These are phyloP conservation scores for Chlorella sp. DNA, from an alignment of 139 green algal genomes.

Conservation along the genomic window DNA sequence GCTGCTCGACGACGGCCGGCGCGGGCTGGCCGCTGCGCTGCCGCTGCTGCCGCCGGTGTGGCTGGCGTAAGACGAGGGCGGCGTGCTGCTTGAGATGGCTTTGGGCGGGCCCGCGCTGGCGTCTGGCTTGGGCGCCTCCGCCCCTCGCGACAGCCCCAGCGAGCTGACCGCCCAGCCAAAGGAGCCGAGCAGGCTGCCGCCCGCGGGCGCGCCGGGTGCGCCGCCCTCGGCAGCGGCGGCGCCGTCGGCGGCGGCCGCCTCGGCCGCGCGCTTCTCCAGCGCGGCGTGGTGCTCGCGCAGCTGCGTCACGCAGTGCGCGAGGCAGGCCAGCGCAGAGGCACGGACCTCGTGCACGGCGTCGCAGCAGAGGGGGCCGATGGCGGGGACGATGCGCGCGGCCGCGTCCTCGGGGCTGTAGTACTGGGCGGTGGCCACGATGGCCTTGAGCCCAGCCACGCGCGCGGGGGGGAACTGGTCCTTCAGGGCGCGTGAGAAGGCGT, in stretches of 20 bases:
- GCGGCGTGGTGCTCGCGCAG: constrained; percentile 30
- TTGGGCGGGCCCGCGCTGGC: background rate
- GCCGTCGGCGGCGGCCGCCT: background rate
- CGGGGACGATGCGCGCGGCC: constrained; percentile 79
- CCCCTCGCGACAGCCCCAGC: background rate
- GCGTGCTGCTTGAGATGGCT: background rate
- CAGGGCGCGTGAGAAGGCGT: constrained; percentile 92
- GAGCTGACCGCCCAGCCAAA: constrained; percentile 42
- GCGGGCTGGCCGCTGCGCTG: background rate
- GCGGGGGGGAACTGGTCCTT: constrained; percentile 89
- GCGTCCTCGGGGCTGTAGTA: constrained; percentile 78
- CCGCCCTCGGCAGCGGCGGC: background rate
- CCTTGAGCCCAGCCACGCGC: constrained; percentile 71
- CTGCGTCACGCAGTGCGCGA: constrained; percentile 41
- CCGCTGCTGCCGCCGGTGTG: background rate
- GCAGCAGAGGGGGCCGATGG: constrained; percentile 73
- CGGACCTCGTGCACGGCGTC: constrained; percentile 77
- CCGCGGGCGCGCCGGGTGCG: constrained; percentile 21
- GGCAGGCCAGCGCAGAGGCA: constrained; percentile 48
- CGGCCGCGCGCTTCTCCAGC: constrained; percentile 16
- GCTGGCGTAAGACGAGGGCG: constrained; percentile 15
- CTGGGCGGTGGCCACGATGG: constrained; percentile 72
- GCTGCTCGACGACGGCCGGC: background rate
- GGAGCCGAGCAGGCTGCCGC: constrained; percentile 34
- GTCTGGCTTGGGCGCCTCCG: background rate